Evolutionary conservation across 1,284 basidiomycete species (phyloP).

Genomic region (Puccinia coronata): DNA sequence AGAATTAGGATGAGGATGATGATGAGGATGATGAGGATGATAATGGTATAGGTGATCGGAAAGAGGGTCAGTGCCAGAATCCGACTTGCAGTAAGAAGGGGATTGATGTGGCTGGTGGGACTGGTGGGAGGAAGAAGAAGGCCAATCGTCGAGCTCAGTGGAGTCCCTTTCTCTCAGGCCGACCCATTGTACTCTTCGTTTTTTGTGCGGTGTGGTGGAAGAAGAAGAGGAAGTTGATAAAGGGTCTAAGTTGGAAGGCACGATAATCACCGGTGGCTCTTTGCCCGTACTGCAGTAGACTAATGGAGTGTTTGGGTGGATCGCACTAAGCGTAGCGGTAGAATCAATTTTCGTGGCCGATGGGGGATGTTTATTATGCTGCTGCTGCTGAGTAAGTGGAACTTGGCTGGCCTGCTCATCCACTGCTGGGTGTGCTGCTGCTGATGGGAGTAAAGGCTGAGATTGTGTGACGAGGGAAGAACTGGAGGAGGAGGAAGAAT

Average conservation of each 20-base stretch:
- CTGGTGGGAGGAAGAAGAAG: constrained; percentile 22
- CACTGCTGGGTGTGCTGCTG: not conserved
- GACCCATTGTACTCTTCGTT: constrained; percentile 47
- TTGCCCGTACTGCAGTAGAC: not conserved
- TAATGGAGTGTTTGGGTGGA: not conserved
- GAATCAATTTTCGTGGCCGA: not conserved
- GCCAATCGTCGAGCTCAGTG: constrained; percentile 30
- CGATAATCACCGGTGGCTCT: not conserved
- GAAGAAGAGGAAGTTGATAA: not conserved
- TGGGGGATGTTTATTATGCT: not conserved
- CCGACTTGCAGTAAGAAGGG: not conserved
- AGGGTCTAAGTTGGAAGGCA: not conserved
- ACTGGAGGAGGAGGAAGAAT: constrained; percentile 8
- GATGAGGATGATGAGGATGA: not conserved
- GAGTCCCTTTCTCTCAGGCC: constrained; percentile 42
- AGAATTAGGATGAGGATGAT: not conserved
- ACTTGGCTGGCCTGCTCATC: not conserved
- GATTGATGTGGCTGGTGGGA: not conserved
- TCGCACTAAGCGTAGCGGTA: not conserved
- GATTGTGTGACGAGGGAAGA: not conserved
- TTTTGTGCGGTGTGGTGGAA: constrained; percentile 18
- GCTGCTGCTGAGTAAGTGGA: not conserved
- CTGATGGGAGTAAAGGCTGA: not conserved
- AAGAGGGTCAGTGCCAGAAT: constrained; percentile 9
- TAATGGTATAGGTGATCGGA: constrained; percentile 6